Evolutionary conservation across 2,329 filamentous ascomycete genomes (phyloP), one percentile per base, ranked within the genome.

Genomic region (Orbilia oligospora): DNA sequence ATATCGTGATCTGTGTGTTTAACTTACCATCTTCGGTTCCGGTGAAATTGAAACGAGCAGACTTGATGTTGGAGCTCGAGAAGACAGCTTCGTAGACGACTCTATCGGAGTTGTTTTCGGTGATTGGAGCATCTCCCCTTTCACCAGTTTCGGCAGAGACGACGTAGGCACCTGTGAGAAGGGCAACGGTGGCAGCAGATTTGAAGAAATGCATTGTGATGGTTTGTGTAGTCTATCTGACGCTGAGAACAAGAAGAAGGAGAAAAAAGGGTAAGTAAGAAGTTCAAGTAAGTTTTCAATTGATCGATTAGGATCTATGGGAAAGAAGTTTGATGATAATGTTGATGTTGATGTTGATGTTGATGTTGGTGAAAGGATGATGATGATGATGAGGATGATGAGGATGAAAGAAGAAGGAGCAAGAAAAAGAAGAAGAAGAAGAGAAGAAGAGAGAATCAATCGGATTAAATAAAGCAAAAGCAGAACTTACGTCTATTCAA

Each of bases 191-290:
- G 24, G 38, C 51, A 49, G 73, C 30, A 10, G 73, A 77, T 18
- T 61, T 77, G 10, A 64, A 55, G 66, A 77, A 71, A 71, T 67
- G 67, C 73, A 77, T 77, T 67, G 27, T 77, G 30, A 27, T n/a
- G n/a, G n/a, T 38, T 33, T 22, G 6, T 22, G 55, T 18, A 56
- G 27, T 61, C 55, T 61, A n/a, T n/a, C n/a, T n/a, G n/a, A n/a
- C n/a, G n/a, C n/a, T n/a, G n/a, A n/a, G n/a, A n/a, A n/a, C n/a
- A 61, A 3, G 36, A 44, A 12, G 12, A 61, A 22, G 53, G 5
- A 58, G 33, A 61, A 61, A 61, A 61, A 61, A 61, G 14, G 22
- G 36, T 61, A 61, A 61, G 56, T 44, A 44, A 61, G 24, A 5
- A 24, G n/a, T n/a, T n/a, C n/a, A n/a, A n/a, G n/a, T n/a, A n/a